Base-by-base conservation (phyloP, 768 basidiomycete genomes). In the Amanita thiersii region DNA sequence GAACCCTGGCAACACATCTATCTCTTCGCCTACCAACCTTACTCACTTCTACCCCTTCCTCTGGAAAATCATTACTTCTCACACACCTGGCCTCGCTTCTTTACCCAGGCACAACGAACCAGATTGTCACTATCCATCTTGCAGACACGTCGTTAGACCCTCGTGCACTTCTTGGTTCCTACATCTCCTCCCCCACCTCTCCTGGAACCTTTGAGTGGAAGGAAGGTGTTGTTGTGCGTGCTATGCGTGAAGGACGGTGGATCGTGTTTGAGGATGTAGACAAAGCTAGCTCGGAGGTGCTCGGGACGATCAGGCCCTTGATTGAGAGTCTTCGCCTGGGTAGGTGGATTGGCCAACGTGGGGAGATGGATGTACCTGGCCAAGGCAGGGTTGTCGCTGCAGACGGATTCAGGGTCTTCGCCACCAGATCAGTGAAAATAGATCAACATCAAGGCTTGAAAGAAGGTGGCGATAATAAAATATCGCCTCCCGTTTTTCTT, bases 131-230 rank as follows among this genome's bases (percentile, higher is more conserved):
- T 1, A 81, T 99, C 45, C 86, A 94, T 52, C 78, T 98, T 18
- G 89, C 91, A 4, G 96, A 98, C 52, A 94, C 92, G 0, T 94
- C 94, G 2, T 71, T 99, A 33, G 94, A 99, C 55, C 84, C 93
- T 21, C 85, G 94, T 17, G 84, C 91, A 0, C 72, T 99, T 4
- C 73, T 99, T 31, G 94, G 96, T 3, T 92, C 90, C 2, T 94
- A 98, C 45, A 69, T 90, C 2, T 94, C 94, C 1, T 96, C 94
- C 0, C 70, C 83, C 0, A 78, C 73, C 1, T 74, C 75, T 18
- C 81, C 90, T 0, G 94, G 94, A 4, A 79, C 77, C 2, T 99
- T 99, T 52, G 89, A 94, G 51, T 99, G 93, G 88, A 88, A 85
- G 61, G 92, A 97, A 48, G 96, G 96, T 4, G 82, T 92, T 0